Conservation (phyloP, 2,329 filamentous ascomycete genomes). For the Pestalotiopsis sp. region DNA sequence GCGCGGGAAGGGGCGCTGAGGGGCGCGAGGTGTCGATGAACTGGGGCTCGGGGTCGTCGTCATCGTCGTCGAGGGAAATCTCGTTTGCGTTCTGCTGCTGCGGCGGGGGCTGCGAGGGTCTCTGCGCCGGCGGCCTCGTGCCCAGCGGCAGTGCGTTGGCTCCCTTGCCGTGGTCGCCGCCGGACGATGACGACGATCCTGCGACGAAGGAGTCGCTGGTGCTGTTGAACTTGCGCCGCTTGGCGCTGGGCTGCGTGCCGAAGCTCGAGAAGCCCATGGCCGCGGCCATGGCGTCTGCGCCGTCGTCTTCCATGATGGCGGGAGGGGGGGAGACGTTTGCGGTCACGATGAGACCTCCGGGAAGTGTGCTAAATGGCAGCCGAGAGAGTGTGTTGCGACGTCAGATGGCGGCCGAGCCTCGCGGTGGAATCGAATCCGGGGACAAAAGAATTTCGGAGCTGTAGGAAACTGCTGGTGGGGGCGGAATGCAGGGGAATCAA, state of each 20-base stretch:
- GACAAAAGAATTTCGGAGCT: background rate
- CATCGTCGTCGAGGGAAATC: conserved; percentile 42
- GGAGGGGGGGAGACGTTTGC: background rate
- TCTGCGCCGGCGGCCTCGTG: conserved; percentile 23
- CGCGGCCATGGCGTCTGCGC: conserved; percentile 60
- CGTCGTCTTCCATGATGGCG: conserved; percentile 24
- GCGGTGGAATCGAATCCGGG: background rate
- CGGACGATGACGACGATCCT: conserved; percentile 30
- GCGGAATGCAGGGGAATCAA: background rate
- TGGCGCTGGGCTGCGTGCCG: conserved; percentile 57
- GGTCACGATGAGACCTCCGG: background rate
- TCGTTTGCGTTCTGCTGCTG: conserved; percentile 42
- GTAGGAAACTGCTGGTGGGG: background rate
- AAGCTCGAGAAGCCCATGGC: conserved; percentile 77
- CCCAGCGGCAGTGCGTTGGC: conserved; percentile 8
- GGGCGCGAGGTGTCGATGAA: conserved; percentile 36
- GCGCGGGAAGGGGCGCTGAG: background rate
- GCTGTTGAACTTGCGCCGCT: conserved; percentile 70
- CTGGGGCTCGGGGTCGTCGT: conserved; percentile 27
- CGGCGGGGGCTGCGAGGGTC: background rate
- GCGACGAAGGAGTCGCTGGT: conserved; percentile 41
- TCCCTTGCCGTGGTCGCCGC: conserved; percentile 19
- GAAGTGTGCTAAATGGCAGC: background rate
- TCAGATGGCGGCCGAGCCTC: background rate
- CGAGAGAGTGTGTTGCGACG: too few species aligned